A percentile compares a stretch with the other conserved stretches of the same genome.
phyloP scores from a whole-genome alignment of 108 stramenopile genomes.

The Epithemia pelagica region DNA sequence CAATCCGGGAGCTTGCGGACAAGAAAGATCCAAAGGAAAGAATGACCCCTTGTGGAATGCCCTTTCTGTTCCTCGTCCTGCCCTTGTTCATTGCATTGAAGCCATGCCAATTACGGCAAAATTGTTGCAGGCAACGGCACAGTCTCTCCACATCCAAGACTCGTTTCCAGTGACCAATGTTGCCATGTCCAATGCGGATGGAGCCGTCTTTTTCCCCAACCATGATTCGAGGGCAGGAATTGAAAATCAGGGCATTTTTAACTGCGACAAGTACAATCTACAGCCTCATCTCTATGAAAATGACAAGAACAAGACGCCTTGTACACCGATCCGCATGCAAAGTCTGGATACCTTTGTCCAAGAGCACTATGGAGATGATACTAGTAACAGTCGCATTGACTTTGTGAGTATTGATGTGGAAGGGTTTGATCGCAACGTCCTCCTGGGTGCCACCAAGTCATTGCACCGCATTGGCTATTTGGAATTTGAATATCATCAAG shows the following conservation, averaged over 20 bases:
- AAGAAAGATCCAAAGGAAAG: too few species aligned
- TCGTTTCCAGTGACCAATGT: conserved; percentile 31
- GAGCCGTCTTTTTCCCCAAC: conserved; percentile 23
- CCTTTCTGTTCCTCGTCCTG: neutral
- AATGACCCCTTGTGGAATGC: neutral
- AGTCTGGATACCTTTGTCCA: conserved; percentile 23
- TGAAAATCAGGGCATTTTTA: conserved; percentile 22
- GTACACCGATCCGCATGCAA: conserved; percentile 20
- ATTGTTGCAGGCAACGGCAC: conserved; percentile 9
- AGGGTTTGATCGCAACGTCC: conserved; percentile 33
- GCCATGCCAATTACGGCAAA: conserved; percentile 43
- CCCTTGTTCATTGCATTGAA: conserved; percentile 46
- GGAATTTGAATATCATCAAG: conserved; percentile 42
- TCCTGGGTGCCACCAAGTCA: conserved; percentile 17
- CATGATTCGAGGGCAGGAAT: conserved; percentile 8
- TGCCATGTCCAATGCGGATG: conserved; percentile 26
- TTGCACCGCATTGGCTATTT: conserved; percentile 26
- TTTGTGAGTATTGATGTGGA: conserved; percentile 41
- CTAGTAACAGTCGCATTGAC: conserved; percentile 3
- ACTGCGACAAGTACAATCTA: conserved; percentile 13
- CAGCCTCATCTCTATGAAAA: too few species aligned
- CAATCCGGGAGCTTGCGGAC: conserved; percentile 3
- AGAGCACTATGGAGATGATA: neutral
- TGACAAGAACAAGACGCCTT: conserved; percentile 8
- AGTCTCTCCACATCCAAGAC: conserved; percentile 14